These are phyloP conservation scores for Cylindrodendrum hubeiense DNA, from an alignment of 2,329 filamentous ascomycete species.

Conservation along the genomic window DNA sequence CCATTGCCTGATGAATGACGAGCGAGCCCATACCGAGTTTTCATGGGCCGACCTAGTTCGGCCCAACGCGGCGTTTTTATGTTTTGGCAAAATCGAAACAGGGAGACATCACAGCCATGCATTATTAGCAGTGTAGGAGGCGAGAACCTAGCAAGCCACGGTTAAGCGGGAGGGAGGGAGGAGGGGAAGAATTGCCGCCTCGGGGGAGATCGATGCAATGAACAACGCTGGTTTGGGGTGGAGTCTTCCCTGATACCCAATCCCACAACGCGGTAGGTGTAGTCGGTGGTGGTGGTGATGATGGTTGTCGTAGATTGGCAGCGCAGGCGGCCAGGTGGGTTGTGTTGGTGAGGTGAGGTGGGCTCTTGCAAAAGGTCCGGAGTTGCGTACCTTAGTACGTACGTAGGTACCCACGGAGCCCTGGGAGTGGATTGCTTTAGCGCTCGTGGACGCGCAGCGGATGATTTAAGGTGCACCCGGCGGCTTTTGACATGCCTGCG, in stretches of 20 bases:
- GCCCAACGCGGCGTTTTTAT: background rate
- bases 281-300: background rate
- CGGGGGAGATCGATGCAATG: background rate
- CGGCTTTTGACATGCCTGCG: constrained; percentile 36
- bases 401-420: constrained; percentile 27
- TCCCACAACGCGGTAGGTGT: constrained; percentile 4
- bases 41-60: constrained; percentile 20
- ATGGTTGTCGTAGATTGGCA: constrained; percentile 2
- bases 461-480: constrained; percentile 47
- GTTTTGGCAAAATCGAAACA: background rate
- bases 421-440: constrained; percentile 46
- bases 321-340: background rate
- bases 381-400: constrained; percentile 16
- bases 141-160: constrained; percentile 2
- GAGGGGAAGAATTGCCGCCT: background rate
- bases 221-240: background rate
- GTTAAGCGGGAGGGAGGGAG: background rate
- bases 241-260: background rate
- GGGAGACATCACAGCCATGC: constrained; percentile 2
- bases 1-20: constrained; percentile 25
- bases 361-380: constrained; percentile 42
- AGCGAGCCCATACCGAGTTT: constrained; percentile 3
- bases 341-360: constrained; percentile 19
- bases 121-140: constrained; percentile 3
- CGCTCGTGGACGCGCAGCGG: constrained; percentile 41